Evolutionary conservation across 495 filamentous ascomycete species (phyloP).

Genomic region (Thozetella sp.): DNA sequence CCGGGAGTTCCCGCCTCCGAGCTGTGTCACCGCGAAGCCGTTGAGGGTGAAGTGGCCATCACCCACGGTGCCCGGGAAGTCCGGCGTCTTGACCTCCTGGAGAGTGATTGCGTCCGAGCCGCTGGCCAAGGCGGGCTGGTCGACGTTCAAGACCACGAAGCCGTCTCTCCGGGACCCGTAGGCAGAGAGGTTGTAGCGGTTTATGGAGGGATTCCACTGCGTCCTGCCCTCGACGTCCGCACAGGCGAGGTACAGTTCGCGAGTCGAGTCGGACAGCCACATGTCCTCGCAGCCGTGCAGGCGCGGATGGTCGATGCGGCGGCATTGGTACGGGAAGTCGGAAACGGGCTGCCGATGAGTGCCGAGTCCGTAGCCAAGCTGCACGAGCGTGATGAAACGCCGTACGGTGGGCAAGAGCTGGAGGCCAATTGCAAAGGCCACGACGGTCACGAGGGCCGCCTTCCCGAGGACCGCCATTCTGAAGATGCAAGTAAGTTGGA

Average conservation of each 20-base stretch:
- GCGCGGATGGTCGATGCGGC: slow-evolving; percentile 27
- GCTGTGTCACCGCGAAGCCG: slow-evolving; percentile 27
- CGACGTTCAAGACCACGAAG: slow-evolving; percentile 34
- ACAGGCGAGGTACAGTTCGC: slow-evolving; percentile 37
- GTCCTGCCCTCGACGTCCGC: slow-evolving; percentile 19
- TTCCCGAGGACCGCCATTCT: neutral
- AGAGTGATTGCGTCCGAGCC: slow-evolving; percentile 20
- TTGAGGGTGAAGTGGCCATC: slow-evolving; percentile 29
- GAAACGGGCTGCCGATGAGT: slow-evolving; percentile 25
- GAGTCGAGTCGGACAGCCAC: slow-evolving; percentile 33
- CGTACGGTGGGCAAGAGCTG: slow-evolving; percentile 22
- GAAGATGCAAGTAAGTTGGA: neutral
- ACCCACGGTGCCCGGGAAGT: slow-evolving; percentile 22
- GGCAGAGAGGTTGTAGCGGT: slow-evolving; percentile 16
- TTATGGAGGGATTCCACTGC: slow-evolving; percentile 21
- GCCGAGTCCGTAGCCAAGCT: slow-evolving; percentile 19
- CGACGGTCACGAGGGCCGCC: neutral
- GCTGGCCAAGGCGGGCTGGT: slow-evolving; percentile 13
- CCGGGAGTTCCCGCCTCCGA: slow-evolving; percentile 12
- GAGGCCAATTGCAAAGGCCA: neutral
- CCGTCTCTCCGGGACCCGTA: slow-evolving; percentile 17
- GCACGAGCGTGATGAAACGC: neutral
- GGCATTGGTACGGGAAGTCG: slow-evolving; percentile 30
- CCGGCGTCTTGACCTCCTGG: slow-evolving; percentile 17
- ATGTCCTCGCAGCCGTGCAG: slow-evolving; percentile 41